Evolutionary conservation across 1,139 yeast species (phyloP).

Genomic region (Hyphopichia khmerensis): DNA sequence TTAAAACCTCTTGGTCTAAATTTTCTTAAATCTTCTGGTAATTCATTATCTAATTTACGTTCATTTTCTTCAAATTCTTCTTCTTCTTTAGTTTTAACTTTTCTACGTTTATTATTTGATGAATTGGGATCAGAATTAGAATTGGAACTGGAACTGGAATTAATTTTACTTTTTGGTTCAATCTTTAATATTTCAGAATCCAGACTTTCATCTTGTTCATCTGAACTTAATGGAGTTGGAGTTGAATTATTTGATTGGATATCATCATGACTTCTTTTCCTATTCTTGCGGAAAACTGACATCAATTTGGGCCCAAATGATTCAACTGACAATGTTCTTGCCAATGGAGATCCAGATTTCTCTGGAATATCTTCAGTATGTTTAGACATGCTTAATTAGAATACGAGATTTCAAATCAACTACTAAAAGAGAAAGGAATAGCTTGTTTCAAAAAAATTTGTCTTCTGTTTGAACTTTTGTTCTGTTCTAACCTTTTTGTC

Average conservation of each 20-base stretch:
- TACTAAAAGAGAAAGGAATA: too few relatives aligned
- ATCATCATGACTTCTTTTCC: slow-evolving; percentile 20
- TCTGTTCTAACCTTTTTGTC: too few relatives aligned
- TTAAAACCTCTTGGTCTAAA: slow-evolving; percentile 69
- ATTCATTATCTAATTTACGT: slow-evolving; percentile 51
- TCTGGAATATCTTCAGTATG: background rate
- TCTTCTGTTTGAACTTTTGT: too few relatives aligned
- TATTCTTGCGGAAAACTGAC: slow-evolving; percentile 39
- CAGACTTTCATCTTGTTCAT: slow-evolving; percentile 8
- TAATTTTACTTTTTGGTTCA: slow-evolving; percentile 7
- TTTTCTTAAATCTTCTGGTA: slow-evolving; percentile 64
- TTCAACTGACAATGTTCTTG: slow-evolving; percentile 44
- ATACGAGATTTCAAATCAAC: too few relatives aligned
- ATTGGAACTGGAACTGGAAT: too few relatives aligned
- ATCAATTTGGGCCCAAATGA: slow-evolving; percentile 39
- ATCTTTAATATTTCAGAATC: slow-evolving; percentile 9
- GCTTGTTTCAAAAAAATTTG: too few relatives aligned
- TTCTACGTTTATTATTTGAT: slow-evolving; percentile 21
- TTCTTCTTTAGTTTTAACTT: slow-evolving; percentile 26
- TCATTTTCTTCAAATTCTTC: slow-evolving; percentile 51
- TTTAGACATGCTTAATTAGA: background rate
- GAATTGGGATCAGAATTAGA: too few relatives aligned
- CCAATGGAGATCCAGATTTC: slow-evolving; percentile 11
- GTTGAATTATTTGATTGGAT: slow-evolving; percentile 8
- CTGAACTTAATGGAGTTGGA: slow-evolving; percentile 12